phyloP scores from a whole-genome alignment of 352 stramenopile species.

The Phytophthora cactorum region DNA sequence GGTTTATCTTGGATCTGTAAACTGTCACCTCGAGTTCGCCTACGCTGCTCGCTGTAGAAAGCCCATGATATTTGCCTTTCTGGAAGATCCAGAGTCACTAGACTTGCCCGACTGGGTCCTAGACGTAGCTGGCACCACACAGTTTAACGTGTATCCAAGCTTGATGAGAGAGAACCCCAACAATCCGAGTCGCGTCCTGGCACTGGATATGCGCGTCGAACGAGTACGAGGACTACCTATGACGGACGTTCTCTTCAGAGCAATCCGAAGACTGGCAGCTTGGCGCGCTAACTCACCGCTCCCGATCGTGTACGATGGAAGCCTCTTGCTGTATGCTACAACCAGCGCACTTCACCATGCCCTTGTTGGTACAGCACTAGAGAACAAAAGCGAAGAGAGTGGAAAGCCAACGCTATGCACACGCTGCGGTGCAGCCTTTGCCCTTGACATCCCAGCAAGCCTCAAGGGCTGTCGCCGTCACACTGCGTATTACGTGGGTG shows the following conservation, averaged over 20 bases:
- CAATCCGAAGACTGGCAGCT: slow-evolving; percentile 48
- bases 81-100: slow-evolving; percentile 41
- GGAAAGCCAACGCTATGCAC: slow-evolving; percentile 31
- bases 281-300: slow-evolving; percentile 30
- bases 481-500: slow-evolving; percentile 57
- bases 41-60: slow-evolving; percentile 51
- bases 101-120: slow-evolving; percentile 49
- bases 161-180: slow-evolving; percentile 17
- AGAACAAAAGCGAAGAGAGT: background rate
- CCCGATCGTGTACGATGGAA: slow-evolving; percentile 45
- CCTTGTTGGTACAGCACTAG: background rate
- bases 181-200: slow-evolving; percentile 30
- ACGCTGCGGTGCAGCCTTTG: slow-evolving; percentile 46
- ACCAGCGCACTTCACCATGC: slow-evolving; percentile 42
- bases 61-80: slow-evolving; percentile 53
- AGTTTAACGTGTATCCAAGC: slow-evolving; percentile 50
- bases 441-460: slow-evolving; percentile 28
- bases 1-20: slow-evolving; percentile 54
- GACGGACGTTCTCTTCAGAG: slow-evolving; percentile 47
- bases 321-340: slow-evolving; percentile 48
- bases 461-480: slow-evolving; percentile 49
- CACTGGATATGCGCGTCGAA: slow-evolving; percentile 41
- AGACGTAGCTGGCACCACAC: slow-evolving; percentile 27
- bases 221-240: slow-evolving; percentile 36
- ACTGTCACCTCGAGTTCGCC: slow-evolving; percentile 64